These are phyloP conservation scores for Cytospora paraplurivora DNA, from an alignment of 2,329 filamentous ascomycete species.

Conservation along the genomic window DNA sequence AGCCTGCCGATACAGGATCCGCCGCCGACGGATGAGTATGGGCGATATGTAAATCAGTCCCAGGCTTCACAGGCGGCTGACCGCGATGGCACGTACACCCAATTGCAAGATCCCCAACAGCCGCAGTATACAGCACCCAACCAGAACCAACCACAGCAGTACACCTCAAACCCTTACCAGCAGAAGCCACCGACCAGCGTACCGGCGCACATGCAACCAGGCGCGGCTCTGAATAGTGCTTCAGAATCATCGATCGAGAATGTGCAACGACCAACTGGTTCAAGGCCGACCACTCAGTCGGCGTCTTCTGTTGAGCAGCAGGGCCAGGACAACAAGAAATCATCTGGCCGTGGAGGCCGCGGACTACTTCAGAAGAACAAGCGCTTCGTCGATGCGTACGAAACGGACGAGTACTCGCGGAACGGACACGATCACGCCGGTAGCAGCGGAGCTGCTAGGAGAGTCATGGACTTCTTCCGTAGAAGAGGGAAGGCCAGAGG, in stretches of 20 bases:
- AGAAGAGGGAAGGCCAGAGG: conserved; percentile 76
- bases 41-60: conserved; percentile 39
- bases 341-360: conserved; percentile 40
- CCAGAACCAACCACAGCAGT: conserved; percentile 44
- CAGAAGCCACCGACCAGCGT: conserved; percentile 35
- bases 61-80: conserved; percentile 35
- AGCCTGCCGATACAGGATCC: conserved; percentile 56
- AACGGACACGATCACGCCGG: conserved; percentile 66
- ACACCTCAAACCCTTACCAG: conserved; percentile 45
- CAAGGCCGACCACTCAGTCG: conserved; percentile 42
- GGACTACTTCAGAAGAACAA: conserved; percentile 81
- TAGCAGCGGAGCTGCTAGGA: conserved; percentile 82
- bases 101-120: conserved; percentile 35
- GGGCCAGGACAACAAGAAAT: conserved; percentile 44
- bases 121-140: conserved; percentile 32
- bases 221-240: conserved; percentile 50
- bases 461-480: conserved; percentile 98
- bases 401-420: conserved; percentile 66
- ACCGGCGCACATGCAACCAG: conserved; percentile 52
- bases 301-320: conserved; percentile 47
- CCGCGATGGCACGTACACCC: conserved; percentile 39
- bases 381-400: conserved; percentile 87
- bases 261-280: conserved; percentile 37
- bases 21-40: conserved; percentile 42
- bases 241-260: conserved; percentile 58